Evolutionary conservation across 441 rosid species (phyloP).

Genomic region (Eutrema salsugineum): DNA sequence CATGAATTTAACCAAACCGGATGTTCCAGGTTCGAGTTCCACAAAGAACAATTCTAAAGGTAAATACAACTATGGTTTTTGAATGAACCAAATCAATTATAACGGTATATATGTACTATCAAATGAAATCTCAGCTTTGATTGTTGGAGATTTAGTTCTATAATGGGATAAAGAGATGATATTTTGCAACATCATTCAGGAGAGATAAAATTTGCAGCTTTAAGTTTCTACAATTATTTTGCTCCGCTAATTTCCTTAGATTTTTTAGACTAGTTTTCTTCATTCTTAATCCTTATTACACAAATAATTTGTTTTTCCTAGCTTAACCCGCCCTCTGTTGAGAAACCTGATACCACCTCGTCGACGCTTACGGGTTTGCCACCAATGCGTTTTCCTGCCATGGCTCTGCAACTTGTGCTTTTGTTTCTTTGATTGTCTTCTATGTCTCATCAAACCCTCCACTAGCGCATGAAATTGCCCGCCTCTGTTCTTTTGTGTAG

Average conservation of each 20-base stretch:
- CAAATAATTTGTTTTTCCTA: conserved; percentile 17
- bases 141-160: too few species aligned
- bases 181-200: too few species aligned
- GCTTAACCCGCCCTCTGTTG: conserved; percentile 30
- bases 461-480: conserved; percentile 45
- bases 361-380: conserved; percentile 32
- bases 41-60: conserved; percentile 57
- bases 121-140: too few species aligned
- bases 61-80: background rate
- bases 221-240: background rate
- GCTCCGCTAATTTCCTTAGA: background rate
- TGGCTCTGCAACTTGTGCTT: conserved; percentile 14
- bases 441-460: conserved; percentile 43
- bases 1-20: conserved; percentile 60
- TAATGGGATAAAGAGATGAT: too few species aligned
- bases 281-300: conserved; percentile 1
- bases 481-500: conserved; percentile 25
- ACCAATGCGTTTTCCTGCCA: conserved; percentile 29
- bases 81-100: background rate
- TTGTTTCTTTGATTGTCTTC: conserved; percentile 36
- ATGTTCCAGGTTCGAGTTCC: conserved; percentile 58
- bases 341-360: conserved; percentile 32
- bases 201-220: background rate
- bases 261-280: background rate
- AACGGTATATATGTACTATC: background rate